Conservation (phyloP, 2,329 filamentous ascomycete genomes). For the Dendryphion nanum region DNA sequence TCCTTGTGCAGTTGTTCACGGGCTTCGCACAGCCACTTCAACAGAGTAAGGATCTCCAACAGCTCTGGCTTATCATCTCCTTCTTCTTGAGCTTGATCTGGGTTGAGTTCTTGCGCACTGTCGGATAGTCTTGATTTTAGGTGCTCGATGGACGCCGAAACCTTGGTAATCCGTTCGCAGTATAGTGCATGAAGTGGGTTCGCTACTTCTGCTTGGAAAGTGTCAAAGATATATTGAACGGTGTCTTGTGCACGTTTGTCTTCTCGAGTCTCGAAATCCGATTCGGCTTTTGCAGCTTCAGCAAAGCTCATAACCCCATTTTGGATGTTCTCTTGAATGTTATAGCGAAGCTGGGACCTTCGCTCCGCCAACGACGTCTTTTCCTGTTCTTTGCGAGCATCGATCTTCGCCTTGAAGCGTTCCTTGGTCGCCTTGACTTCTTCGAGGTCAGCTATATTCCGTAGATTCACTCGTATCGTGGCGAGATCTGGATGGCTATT, state of each 20-base stretch:
- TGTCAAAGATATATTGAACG: slow-evolving; percentile 77
- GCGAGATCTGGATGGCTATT: slow-evolving; percentile 92
- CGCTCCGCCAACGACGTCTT: slow-evolving; percentile 57
- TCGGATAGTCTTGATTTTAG: slow-evolving; percentile 71
- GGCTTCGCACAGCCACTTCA: slow-evolving; percentile 97
- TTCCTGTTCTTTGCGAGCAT: slow-evolving; percentile 54
- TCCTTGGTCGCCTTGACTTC: slow-evolving; percentile 70
- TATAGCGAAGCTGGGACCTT: slow-evolving; percentile 65
- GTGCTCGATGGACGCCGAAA: slow-evolving; percentile 74
- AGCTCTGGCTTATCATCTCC: slow-evolving; percentile 93
- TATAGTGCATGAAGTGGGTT: slow-evolving; percentile 79
- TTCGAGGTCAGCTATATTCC: slow-evolving; percentile 69
- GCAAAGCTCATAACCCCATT: slow-evolving; percentile 77
- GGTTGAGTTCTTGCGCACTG: slow-evolving; percentile 65
- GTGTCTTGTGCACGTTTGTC: slow-evolving; percentile 68
- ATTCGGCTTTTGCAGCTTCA: slow-evolving; percentile 78
- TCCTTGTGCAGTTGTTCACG: slow-evolving; percentile 85
- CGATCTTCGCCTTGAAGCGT: slow-evolving; percentile 50
- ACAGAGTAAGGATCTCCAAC: slow-evolving; percentile 85
- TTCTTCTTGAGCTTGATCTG: slow-evolving; percentile 88
- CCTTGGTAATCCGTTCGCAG: slow-evolving; percentile 69
- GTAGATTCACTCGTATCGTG: slow-evolving; percentile 70
- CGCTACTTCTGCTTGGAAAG: slow-evolving; percentile 80
- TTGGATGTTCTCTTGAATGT: slow-evolving; percentile 76
- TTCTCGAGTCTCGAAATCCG: slow-evolving; percentile 70